These are phyloP conservation scores for Alternaria tenuissima DNA, from an alignment of 2,329 filamentous ascomycete genomes.

Conservation along the genomic window DNA sequence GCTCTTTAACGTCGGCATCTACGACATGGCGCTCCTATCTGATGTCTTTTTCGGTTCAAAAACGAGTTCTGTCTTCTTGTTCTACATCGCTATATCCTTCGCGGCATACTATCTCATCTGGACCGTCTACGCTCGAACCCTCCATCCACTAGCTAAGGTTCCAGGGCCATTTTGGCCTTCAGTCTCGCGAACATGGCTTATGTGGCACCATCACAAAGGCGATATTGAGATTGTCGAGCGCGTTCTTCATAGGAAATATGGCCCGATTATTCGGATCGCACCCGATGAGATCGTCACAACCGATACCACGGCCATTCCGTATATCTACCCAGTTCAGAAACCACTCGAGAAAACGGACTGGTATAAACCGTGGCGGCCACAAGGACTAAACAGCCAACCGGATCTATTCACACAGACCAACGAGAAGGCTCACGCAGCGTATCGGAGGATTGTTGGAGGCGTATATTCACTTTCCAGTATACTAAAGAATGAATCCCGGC, in stretches of 20 bases:
- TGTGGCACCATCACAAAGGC: slow-evolving; percentile 30
- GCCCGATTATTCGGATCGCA: slow-evolving; percentile 58
- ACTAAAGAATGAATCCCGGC: slow-evolving; percentile 22
- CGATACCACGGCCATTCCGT: slow-evolving; percentile 24
- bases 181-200: slow-evolving; percentile 36
- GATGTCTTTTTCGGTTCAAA: slow-evolving; percentile 1
- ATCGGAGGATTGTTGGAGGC: slow-evolving; percentile 20
- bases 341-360: slow-evolving; percentile 35
- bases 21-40: slow-evolving; percentile 10
- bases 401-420: slow-evolving; percentile 28
- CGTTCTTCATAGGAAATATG: slow-evolving; percentile 35
- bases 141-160: slow-evolving; percentile 32
- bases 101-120: slow-evolving; percentile 20
- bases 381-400: slow-evolving; percentile 18
- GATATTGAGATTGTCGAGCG: slow-evolving; percentile 28
- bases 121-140: slow-evolving; percentile 23
- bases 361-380: slow-evolving; percentile 33
- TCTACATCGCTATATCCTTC: slow-evolving; percentile 6
- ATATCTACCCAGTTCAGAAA: slow-evolving; percentile 29
- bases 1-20: background rate
- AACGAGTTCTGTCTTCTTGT: background rate
- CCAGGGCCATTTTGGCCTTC: slow-evolving; percentile 36
- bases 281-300: slow-evolving; percentile 50
- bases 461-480: slow-evolving; percentile 27
- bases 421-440: slow-evolving; percentile 24